These are phyloP conservation scores for Taiozyma onychis DNA, from an alignment of 1,139 yeast species.

Conservation along the genomic window DNA sequence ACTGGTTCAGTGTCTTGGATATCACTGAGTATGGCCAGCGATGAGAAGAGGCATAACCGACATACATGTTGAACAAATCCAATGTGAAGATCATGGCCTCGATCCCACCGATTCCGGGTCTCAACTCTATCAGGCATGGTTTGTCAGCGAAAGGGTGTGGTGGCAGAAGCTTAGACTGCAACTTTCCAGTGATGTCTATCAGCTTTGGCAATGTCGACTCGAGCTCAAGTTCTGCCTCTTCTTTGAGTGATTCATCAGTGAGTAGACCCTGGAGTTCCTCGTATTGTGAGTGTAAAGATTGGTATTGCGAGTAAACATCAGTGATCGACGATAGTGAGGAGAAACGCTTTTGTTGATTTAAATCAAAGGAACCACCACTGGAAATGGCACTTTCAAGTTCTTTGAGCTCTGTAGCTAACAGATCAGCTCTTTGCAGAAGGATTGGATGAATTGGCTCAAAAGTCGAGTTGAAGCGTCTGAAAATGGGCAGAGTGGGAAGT, in stretches of 20 bases:
- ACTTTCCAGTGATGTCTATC: slow-evolving; percentile 32
- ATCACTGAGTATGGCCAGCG: slow-evolving; percentile 65
- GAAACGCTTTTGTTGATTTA: slow-evolving; percentile 49
- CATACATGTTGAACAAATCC: slow-evolving; percentile 78
- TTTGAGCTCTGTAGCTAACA: slow-evolving; percentile 44
- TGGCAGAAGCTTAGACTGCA: slow-evolving; percentile 64
- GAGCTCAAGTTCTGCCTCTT: slow-evolving; percentile 34
- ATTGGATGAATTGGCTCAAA: slow-evolving; percentile 49
- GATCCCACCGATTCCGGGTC: slow-evolving; percentile 96
- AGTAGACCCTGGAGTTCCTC: slow-evolving; percentile 34
- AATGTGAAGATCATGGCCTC: slow-evolving; percentile 87
- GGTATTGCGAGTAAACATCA: slow-evolving; percentile 46
- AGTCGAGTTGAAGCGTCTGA: slow-evolving; percentile 4
- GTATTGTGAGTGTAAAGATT: slow-evolving; percentile 28
- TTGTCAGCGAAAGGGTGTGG: slow-evolving; percentile 71
- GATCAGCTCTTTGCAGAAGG: slow-evolving; percentile 55
- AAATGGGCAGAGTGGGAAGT: neutral
- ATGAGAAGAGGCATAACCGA: slow-evolving; percentile 56
- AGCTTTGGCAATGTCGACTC: slow-evolving; percentile 26
- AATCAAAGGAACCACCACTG: slow-evolving; percentile 44
- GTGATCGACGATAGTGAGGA: slow-evolving; percentile 50
- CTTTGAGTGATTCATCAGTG: slow-evolving; percentile 28
- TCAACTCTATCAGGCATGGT: slow-evolving; percentile 73
- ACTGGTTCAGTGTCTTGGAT: slow-evolving; percentile 47
- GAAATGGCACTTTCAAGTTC: slow-evolving; percentile 39